Conservation (phyloP, 805 yeast species). For the Candida ortonii region DNA sequence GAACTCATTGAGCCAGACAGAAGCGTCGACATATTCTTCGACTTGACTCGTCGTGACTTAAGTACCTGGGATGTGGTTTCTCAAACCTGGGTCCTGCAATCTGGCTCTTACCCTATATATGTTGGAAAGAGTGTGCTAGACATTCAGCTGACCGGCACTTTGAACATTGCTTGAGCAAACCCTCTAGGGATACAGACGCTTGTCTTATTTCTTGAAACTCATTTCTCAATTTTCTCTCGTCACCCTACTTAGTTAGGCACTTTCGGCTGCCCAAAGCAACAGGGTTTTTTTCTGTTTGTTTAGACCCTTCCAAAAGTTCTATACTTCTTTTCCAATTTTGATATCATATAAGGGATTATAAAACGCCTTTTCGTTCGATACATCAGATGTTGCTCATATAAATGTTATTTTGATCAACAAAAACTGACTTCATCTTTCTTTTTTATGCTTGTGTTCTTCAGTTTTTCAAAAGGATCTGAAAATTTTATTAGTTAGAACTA, state of each 20-base stretch:
- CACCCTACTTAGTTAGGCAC: no score
- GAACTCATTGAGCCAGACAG: slow-evolving; percentile 36
- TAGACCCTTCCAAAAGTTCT: no score
- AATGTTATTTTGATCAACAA: no score
- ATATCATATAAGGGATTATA: no score
- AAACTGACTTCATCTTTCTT: no score
- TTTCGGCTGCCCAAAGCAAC: no score
- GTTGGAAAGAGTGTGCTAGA: slow-evolving; percentile 28
- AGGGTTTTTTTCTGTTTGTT: no score
- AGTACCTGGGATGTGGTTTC: slow-evolving; percentile 42
- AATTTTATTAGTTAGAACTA: background rate
- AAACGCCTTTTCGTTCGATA: no score
- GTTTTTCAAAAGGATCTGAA: slow-evolving; percentile 2
- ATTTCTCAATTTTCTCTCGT: background rate
- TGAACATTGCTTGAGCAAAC: slow-evolving; percentile 5
- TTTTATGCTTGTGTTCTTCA: no score
- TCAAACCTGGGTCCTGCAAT: slow-evolving; percentile 46
- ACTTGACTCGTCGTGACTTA: slow-evolving; percentile 41
- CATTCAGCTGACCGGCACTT: slow-evolving; percentile 15
- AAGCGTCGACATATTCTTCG: slow-evolving; percentile 30
- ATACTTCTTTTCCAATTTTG: no score
- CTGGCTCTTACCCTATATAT: slow-evolving; percentile 41
- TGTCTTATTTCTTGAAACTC: background rate
- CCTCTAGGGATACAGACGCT: slow-evolving; percentile 1
- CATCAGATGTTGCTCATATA: no score